These are phyloP conservation scores for Trametopsis cervina DNA, from an alignment of 768 basidiomycete species.

Conservation along the genomic window DNA sequence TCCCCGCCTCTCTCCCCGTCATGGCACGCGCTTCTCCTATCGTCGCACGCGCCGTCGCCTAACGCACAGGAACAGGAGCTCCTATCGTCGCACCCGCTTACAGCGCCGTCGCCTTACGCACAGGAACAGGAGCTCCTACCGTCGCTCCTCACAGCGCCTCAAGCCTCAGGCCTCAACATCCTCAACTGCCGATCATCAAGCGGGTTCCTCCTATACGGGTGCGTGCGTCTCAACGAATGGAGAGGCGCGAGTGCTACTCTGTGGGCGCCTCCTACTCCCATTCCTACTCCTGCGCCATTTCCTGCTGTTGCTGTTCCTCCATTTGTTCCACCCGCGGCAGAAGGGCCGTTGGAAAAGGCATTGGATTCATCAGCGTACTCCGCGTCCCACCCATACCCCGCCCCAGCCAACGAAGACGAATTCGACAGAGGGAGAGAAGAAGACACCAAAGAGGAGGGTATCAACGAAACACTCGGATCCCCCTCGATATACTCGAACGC, in stretches of 20 bases:
- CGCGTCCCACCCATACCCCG: neutral
- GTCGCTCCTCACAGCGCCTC: neutral
- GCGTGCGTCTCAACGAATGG: slow-evolving; percentile 42
- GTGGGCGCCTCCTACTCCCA: slow-evolving; percentile 3
- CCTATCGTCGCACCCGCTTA: too few species aligned
- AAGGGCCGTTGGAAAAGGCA: neutral
- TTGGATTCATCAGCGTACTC: neutral
- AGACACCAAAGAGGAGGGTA: too few species aligned
- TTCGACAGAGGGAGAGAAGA: too few species aligned
- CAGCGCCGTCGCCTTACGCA: too few species aligned
- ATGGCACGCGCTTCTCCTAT: too few species aligned
- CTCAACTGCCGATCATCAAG: slow-evolving; percentile 57
- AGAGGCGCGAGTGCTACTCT: slow-evolving; percentile 51
- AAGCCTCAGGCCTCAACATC: slow-evolving; percentile 24
- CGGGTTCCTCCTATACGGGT: slow-evolving; percentile 54
- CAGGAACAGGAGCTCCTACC: too few species aligned
- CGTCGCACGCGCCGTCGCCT: too few species aligned
- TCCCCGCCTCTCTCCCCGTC: too few species aligned
- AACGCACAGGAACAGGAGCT: too few species aligned
- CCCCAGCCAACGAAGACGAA: too few species aligned
- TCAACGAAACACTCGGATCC: too few species aligned
- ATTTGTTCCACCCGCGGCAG: neutral
- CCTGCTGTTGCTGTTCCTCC: too few species aligned
- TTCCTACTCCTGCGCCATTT: neutral
- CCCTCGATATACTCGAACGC: neutral